Evolutionary conservation across 345 rosid species (phyloP), one percentile per base, ranked within the genome.

Genomic region (Populus simonii): DNA sequence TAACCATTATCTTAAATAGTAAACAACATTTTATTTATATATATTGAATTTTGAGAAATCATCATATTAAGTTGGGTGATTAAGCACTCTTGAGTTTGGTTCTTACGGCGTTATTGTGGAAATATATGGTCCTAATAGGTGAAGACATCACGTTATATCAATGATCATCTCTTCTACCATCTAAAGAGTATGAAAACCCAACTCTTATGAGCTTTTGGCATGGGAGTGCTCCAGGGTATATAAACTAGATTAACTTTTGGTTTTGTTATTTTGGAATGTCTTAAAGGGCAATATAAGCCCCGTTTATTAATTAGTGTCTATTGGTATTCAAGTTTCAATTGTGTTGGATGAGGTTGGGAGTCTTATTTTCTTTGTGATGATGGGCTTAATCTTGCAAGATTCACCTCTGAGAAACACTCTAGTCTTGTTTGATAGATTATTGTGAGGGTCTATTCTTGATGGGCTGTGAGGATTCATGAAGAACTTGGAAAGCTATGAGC

Each of bases 91-190:
- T 20, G 85, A 78, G 43, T 82, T 79, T 65, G 85, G 85, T 17
- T 82, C 85, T 1, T 78, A 74, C 38, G 82, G 82, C 31, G 75
- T 82, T 17, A 75, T 82, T 67, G 69, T 82, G 33, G 85, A 82
- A 39, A 25, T 82, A 49, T 82, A 82, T 82, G 85, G 85, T 35
- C 85, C 78, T 66, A 82, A 82, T 41, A 82, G 85, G 23, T 82
- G 82, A 82, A 82, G 76, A 82, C 85, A 63, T 78, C 85, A 1
- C 76, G 82, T 17, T 82, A 70, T 27, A 49, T 82, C 22, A 78
- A 71, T 71, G 85, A 78, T 55, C 74, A 82, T 74, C 69, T 82
- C 29, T 82, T 78, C 78, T 79, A 82, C 70, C 82, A 82, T 67
- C 69, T 82, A 23, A 82, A 78, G 79, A 78, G 85, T 82, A 67